Base-by-base conservation (phyloP, 139 green algal genomes). In the Picochlorum sp. region DNA sequence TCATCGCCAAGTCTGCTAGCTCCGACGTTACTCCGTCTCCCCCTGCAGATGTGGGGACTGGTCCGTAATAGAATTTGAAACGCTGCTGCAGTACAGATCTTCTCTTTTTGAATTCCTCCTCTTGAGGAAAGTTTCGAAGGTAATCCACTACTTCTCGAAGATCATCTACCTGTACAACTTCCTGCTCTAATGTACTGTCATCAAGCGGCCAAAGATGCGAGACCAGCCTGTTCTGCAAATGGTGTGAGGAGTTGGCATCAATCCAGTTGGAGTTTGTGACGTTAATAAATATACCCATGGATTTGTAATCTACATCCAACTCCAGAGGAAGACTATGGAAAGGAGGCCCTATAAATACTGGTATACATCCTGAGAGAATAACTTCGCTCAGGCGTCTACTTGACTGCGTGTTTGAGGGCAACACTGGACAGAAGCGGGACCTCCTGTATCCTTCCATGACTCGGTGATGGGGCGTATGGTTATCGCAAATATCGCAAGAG, bases 401-500 rank as follows among this genome's bases (percentile, higher is more conserved):
- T 37, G 44, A 65, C 54, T 78, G 71, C 9, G 49, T 60, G 45
- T 78, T 78, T 51, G 52, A 68, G 21, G 66, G 37, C 23, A 74
- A 10, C 30, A 78, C 63, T 49, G 66, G 66, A 60, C 71, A 78
- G 65, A 74, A 78, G 18, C 57, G 45, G 15, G 54, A 49, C 23
- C 65, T 63, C 4, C 60, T 64, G 51, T 73, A 73, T 20, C 20
- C 11, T n/a, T 44, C 54, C 52, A 66, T 54, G 16, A 78, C 45
- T 47, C 60, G 9, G 16, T 52, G 28, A 47, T 78, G 71, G 14
- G 60, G 54, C 45, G 64, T 38, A 61, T 67, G 60, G 38, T 26
- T 50, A 14, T 67, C 55, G 47, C 71, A 78, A 28, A 78, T 78
- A 59, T 78, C 71, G 30, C 71, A 78, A 1, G 71, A 38, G 59